Evolutionary conservation across 129 eudicot genomes (phyloP), one percentile per base, ranked within the genome.

Genomic region (Smallanthus sonchifolius): DNA sequence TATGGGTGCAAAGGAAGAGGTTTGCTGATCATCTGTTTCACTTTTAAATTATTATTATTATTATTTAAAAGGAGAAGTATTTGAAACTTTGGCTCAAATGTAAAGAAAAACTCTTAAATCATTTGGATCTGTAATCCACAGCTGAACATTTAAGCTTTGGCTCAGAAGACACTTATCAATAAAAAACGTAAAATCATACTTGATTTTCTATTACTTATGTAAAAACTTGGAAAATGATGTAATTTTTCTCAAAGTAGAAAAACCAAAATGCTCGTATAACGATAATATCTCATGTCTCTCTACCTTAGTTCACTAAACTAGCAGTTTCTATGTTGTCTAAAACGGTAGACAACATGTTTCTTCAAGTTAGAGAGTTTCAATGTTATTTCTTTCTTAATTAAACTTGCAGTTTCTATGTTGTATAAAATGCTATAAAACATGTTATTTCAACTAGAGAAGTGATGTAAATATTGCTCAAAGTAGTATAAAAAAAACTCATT

Each of bases 1-100:
- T 16, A 74, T 69, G 66, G 86, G 83, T 38, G 32, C 81, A 76
- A 91, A 91, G 81, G 99, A 95, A 85, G 99, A 95, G 92, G 98
- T 90, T 24, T 40, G 80, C 45, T 19, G 44, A 42, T 59, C 57
- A 11, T 65, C 37, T 44, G 56, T 67, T 55, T 40, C 17, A 48
- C 48, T 43, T 63, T 69, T 34, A 30, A 34, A 32, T 51, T 55
- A 67, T 68, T n/a, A 16, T 49, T n/a, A n/a, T 56, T 32, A 16
- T 52, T 16, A 67, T 13, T n/a, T 6, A 65, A 37, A 6, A 65
- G 65, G 20, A 5, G 13, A 38, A 51, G 43, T 49, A 17, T 48
- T n/a, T 51, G 65, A 75, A 75, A 30, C 52, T n/a, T 51, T 75
- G 30, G 49, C 43, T 67, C 30, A 48, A 13, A 63, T 64, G 38